Evolutionary conservation across 352 stramenopile species (phyloP).

Genomic region (Globisporangium nodosum): DNA sequence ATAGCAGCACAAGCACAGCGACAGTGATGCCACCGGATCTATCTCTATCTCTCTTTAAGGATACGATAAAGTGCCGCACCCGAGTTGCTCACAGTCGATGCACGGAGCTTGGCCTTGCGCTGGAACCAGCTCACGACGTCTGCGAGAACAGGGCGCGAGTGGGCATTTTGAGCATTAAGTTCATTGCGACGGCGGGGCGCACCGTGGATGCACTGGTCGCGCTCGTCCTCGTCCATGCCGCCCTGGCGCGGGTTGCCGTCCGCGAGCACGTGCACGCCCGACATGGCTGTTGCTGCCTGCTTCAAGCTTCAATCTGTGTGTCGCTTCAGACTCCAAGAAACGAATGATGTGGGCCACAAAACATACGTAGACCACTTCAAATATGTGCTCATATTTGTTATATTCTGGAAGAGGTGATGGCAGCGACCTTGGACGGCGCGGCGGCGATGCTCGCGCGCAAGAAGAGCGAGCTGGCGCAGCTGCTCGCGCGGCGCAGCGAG

Average conservation of each 20-base stretch:
- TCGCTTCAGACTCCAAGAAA: too few relatives aligned
- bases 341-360: too few relatives aligned
- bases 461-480: constrained; percentile 14
- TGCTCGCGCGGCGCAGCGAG: constrained; percentile 14
- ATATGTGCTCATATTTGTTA: too few relatives aligned
- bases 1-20: not conserved
- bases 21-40: too few relatives aligned
- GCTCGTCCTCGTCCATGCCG: constrained; percentile 76
- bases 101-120: constrained; percentile 62
- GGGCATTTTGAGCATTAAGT: not conserved
- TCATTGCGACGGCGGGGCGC: not conserved
- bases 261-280: constrained; percentile 64
- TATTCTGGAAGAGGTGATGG: not conserved
- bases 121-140: constrained; percentile 85
- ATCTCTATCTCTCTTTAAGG: too few relatives aligned
- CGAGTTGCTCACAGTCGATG: constrained; percentile 34
- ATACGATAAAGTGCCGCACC: constrained; percentile 15
- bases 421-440: not conserved
- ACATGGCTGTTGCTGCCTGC: constrained; percentile 27
- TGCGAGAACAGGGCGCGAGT: constrained; percentile 8
- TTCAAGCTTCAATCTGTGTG: too few relatives aligned
- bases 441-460: constrained; percentile 5
- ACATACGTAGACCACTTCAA: too few relatives aligned
- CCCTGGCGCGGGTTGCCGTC: constrained; percentile 67
- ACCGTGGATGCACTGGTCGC: constrained; percentile 80